phyloP scores from a whole-genome alignment of 352 stramenopile genomes.

The Globisporangium iwayamae region DNA sequence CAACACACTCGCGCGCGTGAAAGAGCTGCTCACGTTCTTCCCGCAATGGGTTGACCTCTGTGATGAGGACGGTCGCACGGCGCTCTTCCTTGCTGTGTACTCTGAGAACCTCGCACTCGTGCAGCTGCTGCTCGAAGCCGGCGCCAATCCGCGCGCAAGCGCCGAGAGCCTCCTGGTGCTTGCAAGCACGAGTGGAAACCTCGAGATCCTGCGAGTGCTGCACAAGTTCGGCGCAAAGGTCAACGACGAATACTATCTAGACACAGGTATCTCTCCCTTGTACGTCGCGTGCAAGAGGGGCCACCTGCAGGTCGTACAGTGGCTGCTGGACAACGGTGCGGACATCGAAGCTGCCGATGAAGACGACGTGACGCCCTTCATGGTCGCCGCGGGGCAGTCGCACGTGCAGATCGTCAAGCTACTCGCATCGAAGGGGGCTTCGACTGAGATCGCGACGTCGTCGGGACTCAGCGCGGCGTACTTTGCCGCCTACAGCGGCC shows the following conservation, averaged over 20 bases:
- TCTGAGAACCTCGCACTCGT: conserved; percentile 3
- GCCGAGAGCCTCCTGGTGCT: conserved; percentile 11
- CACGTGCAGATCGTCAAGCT: conserved; percentile 10
- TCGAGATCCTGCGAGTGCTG: conserved; percentile 8
- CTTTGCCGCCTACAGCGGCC: conserved; percentile 8
- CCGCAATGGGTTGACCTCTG: conserved; percentile 5
- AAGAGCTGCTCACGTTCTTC: conserved; percentile 7
- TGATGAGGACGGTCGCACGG: conserved; percentile 6
- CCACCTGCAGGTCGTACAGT: conserved; percentile 12
- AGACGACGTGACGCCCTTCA: conserved; percentile 12
- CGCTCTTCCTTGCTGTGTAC: conserved; percentile 10
- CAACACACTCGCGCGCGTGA: conserved; percentile 7
- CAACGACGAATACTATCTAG: conserved; percentile 4
- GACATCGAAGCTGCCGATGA: conserved; percentile 10
- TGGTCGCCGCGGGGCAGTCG: conserved; percentile 8
- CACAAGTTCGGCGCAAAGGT: neutral
- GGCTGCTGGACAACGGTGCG: conserved; percentile 7
- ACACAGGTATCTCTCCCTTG: neutral
- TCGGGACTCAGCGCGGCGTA: conserved; percentile 10
- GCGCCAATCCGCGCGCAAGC: conserved; percentile 6
- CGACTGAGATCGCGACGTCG: conserved; percentile 5
- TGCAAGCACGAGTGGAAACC: conserved; percentile 7
- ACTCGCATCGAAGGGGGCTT: neutral
- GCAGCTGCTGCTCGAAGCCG: conserved; percentile 4
- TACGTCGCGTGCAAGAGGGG: conserved; percentile 14